Evolutionary conservation across 257 asterid species (phyloP).

Genomic region (Ocimum tenuiflorum): DNA sequence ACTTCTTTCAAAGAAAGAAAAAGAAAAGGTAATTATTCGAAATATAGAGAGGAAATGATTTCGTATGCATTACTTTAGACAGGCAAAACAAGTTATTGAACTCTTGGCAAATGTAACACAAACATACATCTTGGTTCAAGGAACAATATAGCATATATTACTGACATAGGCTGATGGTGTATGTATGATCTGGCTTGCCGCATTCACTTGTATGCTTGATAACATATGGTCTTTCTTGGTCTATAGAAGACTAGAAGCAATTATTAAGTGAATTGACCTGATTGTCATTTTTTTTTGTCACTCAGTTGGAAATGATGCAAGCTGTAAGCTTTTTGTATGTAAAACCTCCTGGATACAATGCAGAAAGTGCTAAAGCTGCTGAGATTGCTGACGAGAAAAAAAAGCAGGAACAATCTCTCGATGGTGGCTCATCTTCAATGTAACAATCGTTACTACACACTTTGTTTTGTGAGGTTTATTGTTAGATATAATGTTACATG

Average conservation of each 20-base stretch:
- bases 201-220: background rate
- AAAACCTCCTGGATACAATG: slow-evolving; percentile 93
- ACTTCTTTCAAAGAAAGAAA: slow-evolving; percentile 78
- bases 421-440: slow-evolving; percentile 49
- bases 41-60: slow-evolving; percentile 1
- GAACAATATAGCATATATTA: background rate
- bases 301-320: slow-evolving; percentile 92
- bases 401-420: slow-evolving; percentile 35
- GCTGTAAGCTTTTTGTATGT: slow-evolving; percentile 98
- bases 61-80: background rate
- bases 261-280: slow-evolving; percentile 11
- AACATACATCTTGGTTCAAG: background rate
- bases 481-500: slow-evolving; percentile 1
- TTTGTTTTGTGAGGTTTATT: background rate
- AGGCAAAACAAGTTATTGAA: background rate
- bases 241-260: background rate
- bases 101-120: background rate
- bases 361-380: slow-evolving; percentile 97
- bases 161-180: background rate
- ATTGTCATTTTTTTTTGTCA: slow-evolving; percentile 10
- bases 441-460: slow-evolving; percentile 23
- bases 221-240: background rate
- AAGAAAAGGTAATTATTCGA: slow-evolving; percentile 62
- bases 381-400: slow-evolving; percentile 64
- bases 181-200: background rate